These are phyloP conservation scores for Bryopsis sp. DNA, from an alignment of 139 green algal species.

Conservation along the genomic window DNA sequence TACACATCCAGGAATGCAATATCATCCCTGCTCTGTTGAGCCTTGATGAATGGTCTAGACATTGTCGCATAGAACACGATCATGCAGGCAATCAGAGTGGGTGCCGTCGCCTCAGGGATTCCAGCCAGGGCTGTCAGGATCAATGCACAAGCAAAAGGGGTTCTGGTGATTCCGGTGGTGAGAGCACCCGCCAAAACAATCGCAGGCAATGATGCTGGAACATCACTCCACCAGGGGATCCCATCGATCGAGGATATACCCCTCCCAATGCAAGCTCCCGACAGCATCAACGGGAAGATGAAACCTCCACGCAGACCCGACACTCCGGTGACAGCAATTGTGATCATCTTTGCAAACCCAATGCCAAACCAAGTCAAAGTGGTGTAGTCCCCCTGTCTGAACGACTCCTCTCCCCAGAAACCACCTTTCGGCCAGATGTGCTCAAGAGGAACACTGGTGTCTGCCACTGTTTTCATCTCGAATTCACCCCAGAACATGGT, in stretches of 20 bases:
- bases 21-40: slow-evolving; percentile 29
- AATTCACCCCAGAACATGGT: slow-evolving; percentile 43
- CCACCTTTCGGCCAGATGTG: slow-evolving; percentile 40
- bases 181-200: slow-evolving; percentile 35
- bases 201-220: slow-evolving; percentile 26
- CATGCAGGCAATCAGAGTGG: slow-evolving; percentile 27
- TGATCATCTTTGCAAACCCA: slow-evolving; percentile 29
- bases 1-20: too few species aligned
- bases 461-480: slow-evolving; percentile 35
- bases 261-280: slow-evolving; percentile 25
- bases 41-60: slow-evolving; percentile 31
- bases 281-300: slow-evolving; percentile 39
- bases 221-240: slow-evolving; percentile 23
- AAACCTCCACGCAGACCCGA: slow-evolving; percentile 39
- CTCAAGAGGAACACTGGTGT: slow-evolving; percentile 21
- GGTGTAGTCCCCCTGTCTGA: slow-evolving; percentile 19
- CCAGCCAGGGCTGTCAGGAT: slow-evolving; percentile 36
- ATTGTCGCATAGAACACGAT: slow-evolving; percentile 31
- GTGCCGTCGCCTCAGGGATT: slow-evolving; percentile 21
- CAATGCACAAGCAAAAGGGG: slow-evolving; percentile 29
- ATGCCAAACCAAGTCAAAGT: slow-evolving; percentile 23
- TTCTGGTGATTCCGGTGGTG: slow-evolving; percentile 35
- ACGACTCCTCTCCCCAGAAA: slow-evolving; percentile 20
- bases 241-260: slow-evolving; percentile 13
- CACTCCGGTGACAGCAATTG: slow-evolving; percentile 34